These are phyloP conservation scores for Ulota crispa DNA, from an alignment of 225 moss, liverwort and hornwort species.

Conservation along the genomic window DNA sequence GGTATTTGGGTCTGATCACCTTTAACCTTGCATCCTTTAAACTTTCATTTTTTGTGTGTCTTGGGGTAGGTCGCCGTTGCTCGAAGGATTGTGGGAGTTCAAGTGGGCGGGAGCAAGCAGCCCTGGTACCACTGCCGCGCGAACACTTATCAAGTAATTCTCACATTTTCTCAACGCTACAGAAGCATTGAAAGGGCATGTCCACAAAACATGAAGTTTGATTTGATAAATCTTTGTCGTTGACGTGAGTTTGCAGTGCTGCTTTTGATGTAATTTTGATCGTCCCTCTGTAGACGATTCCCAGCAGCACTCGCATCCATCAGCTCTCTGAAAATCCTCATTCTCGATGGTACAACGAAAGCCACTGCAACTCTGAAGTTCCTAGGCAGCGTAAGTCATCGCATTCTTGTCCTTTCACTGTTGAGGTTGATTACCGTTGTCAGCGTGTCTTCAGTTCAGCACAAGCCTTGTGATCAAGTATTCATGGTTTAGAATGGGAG, in stretches of 20 bases:
- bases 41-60: background rate
- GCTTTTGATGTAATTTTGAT: background rate
- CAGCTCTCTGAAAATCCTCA: conserved; percentile 66
- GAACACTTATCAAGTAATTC: conserved; percentile 59
- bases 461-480: background rate
- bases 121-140: conserved; percentile 67
- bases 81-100: conserved; percentile 84
- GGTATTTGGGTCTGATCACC: background rate
- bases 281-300: conserved; percentile 54
- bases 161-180: background rate
- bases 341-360: conserved; percentile 62
- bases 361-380: conserved; percentile 70
- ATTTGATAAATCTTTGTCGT: background rate
- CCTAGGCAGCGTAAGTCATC: conserved; percentile 62
- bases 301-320: conserved; percentile 71
- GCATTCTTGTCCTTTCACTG: background rate
- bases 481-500: background rate
- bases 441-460: background rate
- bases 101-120: conserved; percentile 78
- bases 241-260: conserved; percentile 12
- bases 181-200: background rate
- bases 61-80: conserved; percentile 66
- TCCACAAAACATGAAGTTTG: background rate
- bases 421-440: background rate
- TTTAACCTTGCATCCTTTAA: background rate